phyloP scores from a whole-genome alignment of 495 filamentous ascomycete genomes.

The Daldinia grandis region DNA sequence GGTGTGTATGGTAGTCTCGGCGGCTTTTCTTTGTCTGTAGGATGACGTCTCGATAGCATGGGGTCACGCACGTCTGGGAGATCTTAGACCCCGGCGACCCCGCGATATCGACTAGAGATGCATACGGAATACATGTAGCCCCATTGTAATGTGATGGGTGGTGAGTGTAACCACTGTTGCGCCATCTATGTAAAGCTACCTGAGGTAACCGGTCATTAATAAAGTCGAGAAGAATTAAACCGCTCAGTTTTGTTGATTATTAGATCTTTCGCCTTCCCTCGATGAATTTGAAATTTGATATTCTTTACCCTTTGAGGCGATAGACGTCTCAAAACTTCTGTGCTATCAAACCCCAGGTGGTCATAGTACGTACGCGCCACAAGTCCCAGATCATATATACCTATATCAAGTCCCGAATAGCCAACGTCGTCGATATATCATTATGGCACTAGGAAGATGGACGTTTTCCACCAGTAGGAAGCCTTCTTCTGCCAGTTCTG shows the following conservation, averaged over 20 bases:
- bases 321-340: background rate
- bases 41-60: slow-evolving; percentile 33
- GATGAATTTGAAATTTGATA: slow-evolving; percentile 3
- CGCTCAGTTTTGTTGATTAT: background rate
- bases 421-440: slow-evolving; percentile 1
- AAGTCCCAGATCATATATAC: background rate
- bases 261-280: background rate
- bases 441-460: slow-evolving; percentile 37
- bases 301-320: background rate
- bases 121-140: slow-evolving; percentile 8
- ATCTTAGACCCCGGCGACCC: slow-evolving; percentile 39
- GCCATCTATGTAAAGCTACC: slow-evolving; percentile 16
- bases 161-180: slow-evolving; percentile 23
- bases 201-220: slow-evolving; percentile 3
- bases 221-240: slow-evolving; percentile 12
- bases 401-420: background rate
- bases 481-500: slow-evolving; percentile 30
- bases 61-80: slow-evolving; percentile 22
- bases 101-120: slow-evolving; percentile 24
- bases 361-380: background rate
- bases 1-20: slow-evolving; percentile 28
- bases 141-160: slow-evolving; percentile 25
- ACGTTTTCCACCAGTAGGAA: slow-evolving; percentile 34
- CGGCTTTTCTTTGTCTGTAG: slow-evolving; percentile 25
- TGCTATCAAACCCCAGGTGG: background rate